Evolutionary conservation across 1,284 basidiomycete species (phyloP), one percentile per base, ranked within the genome.

Genomic region (Trametes hirsuta): DNA sequence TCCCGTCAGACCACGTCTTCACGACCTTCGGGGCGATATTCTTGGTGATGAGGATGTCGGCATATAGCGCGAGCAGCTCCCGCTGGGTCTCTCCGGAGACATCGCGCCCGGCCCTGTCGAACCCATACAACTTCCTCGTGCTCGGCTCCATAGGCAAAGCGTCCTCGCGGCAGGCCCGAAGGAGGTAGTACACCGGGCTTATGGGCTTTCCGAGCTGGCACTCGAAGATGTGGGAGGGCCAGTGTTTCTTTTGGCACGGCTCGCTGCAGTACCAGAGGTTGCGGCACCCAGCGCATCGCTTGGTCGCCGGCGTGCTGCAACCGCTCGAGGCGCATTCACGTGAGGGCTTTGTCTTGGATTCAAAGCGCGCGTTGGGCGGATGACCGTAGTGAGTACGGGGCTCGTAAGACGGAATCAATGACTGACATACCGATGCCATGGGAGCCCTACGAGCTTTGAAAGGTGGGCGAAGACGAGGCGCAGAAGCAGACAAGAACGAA

Each of bases 51-150:
- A 18, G 18, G 18, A 18, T 18, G 18, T 18, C 18, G 18, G 18
- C 18, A 18, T 18, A 18, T 18, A 18, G 18, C 18, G 18, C 67
- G 59, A 77, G 53, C 0, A 79, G 66, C 25, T 65, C 64, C 6
- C 58, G 55, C 22, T 59, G 55, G 5, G 53, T 39, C 4, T 37
- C 14, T 6, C 22, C n/a, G 8, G 50, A 45, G 1, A 61, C 6
- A 8, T 41, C 9, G 1, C 56, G 55, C 15, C 55, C 52, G 1
- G 69, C 67, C 10, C 67, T 68, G 10, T 61, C 47, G 62, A 80
- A 79, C 6, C 76, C 76, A 55, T 74, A 80, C 53, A 79, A 77
- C 22, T 61, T 37, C 22, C 66, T 58, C 8, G 77, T 78, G 54
- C 75, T 71, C 3, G 51, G 41, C 59, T 78, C 67, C 6, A 67